Percentiles rank a stretch among this genome's conserved stretches.
These are phyloP conservation scores for Chrysophaeum taylorii DNA, from an alignment of 352 stramenopile species.

Conservation along the genomic window DNA sequence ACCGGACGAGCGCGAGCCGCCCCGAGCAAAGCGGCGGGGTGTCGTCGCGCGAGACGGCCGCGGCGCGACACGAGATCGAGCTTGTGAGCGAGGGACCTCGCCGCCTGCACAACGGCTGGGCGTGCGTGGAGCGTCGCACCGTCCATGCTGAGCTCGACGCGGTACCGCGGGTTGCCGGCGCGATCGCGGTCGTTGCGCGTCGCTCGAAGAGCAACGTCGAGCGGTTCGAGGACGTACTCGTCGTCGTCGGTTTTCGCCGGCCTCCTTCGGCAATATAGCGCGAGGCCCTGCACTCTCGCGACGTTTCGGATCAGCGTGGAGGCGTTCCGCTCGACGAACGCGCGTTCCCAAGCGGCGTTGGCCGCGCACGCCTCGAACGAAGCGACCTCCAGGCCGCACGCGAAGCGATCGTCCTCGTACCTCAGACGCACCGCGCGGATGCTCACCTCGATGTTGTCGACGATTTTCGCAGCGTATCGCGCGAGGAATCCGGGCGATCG, in stretches of 20 bases:
- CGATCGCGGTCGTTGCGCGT: background rate
- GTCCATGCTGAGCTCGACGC: background rate
- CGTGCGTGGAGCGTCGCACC: too few species aligned
- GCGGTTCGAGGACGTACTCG: background rate
- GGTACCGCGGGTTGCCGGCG: background rate
- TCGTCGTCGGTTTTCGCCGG: background rate
- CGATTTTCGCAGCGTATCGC: slow-evolving; percentile 28
- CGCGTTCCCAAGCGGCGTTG: slow-evolving; percentile 20
- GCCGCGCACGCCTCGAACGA: slow-evolving; percentile 27
- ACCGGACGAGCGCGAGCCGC: background rate
- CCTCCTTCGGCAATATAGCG: slow-evolving; percentile 27
- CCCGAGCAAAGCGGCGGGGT: background rate
- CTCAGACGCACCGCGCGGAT: slow-evolving; percentile 40
- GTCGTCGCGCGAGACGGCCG: background rate
- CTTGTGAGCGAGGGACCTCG: too few species aligned
- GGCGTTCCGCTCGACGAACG: slow-evolving; percentile 24
- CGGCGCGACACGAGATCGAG: background rate
- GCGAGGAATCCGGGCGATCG: too few species aligned
- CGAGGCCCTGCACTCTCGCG: slow-evolving; percentile 24
- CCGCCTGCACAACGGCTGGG: too few species aligned
- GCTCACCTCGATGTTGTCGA: slow-evolving; percentile 45
- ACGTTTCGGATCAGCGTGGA: slow-evolving; percentile 23
- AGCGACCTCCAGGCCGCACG: slow-evolving; percentile 26
- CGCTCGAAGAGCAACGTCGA: background rate
- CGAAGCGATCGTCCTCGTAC: slow-evolving; percentile 25